phyloP scores from a whole-genome alignment of 768 basidiomycete species.

The Cystobasidium onofrii region DNA sequence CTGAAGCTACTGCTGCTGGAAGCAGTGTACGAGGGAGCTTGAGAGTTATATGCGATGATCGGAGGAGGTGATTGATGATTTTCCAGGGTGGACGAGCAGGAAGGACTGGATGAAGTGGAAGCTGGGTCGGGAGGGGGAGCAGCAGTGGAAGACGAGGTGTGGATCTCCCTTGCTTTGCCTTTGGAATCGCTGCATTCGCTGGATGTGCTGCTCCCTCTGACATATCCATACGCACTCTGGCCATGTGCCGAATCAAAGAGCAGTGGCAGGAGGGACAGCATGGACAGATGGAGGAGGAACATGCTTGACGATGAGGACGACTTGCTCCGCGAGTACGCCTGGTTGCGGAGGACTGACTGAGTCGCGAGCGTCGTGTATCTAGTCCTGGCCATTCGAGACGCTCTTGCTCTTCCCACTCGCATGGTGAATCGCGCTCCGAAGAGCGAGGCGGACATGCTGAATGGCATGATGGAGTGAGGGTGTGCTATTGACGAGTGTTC shows the following conservation, averaged over 20 bases:
- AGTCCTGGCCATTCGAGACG: background rate
- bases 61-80: background rate
- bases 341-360: background rate
- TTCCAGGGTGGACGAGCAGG: background rate
- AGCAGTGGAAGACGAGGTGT: background rate
- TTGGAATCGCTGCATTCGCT: background rate
- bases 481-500: background rate
- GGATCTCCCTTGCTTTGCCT: background rate
- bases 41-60: background rate
- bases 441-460: background rate
- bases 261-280: slow-evolving; percentile 21
- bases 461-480: background rate
- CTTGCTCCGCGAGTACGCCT: background rate
- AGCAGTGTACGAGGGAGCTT: background rate
- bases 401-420: background rate
- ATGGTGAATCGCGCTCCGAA: background rate
- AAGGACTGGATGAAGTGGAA: background rate
- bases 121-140: background rate
- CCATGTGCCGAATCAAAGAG: slow-evolving; percentile 12
- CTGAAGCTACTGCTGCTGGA: no score
- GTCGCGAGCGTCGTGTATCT: slow-evolving; percentile 23
- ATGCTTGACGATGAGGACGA: background rate
- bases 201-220: background rate
- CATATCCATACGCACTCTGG: slow-evolving; percentile 14
- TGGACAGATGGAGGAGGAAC: slow-evolving; percentile 23